Conservation (phyloP, 1,284 basidiomycete genomes). For the Leccinum griseonigrum region DNA sequence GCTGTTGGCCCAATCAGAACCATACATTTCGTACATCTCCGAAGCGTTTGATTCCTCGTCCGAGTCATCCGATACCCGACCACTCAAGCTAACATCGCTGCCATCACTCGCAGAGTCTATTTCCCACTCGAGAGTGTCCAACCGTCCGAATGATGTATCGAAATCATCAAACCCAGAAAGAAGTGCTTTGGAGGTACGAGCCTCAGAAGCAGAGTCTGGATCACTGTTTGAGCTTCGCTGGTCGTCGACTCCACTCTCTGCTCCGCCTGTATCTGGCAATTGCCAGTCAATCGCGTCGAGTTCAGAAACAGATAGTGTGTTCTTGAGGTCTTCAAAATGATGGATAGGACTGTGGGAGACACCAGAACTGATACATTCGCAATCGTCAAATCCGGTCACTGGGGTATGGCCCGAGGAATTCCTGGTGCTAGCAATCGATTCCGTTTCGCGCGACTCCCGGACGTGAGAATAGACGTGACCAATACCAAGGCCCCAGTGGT, state of each 20-base stretch:
- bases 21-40: not conserved
- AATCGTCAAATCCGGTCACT: too few species aligned
- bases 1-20: not conserved
- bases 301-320: not conserved
- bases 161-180: too few species aligned
- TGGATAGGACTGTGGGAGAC: too few species aligned
- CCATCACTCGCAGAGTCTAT: too few species aligned
- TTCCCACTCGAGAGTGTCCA: too few species aligned
- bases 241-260: not conserved
- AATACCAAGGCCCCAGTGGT: conserved; percentile 5
- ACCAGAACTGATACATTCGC: not conserved
- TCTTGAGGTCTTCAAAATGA: too few species aligned
- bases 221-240: not conserved
- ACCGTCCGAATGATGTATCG: too few species aligned
- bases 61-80: too few species aligned
- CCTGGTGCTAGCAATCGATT: too few species aligned
- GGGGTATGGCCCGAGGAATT: too few species aligned
- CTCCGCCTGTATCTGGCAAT: not conserved
- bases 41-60: not conserved
- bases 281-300: not conserved
- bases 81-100: not conserved
- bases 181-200: not conserved
- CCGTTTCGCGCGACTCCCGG: too few species aligned
- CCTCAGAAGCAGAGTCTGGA: too few species aligned
- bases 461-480: not conserved